A percentile compares a stretch with the other conserved stretches of the same genome.
Conservation (phyloP, 805 yeast species). For the Saccharomycopsis javanensis region DNA sequence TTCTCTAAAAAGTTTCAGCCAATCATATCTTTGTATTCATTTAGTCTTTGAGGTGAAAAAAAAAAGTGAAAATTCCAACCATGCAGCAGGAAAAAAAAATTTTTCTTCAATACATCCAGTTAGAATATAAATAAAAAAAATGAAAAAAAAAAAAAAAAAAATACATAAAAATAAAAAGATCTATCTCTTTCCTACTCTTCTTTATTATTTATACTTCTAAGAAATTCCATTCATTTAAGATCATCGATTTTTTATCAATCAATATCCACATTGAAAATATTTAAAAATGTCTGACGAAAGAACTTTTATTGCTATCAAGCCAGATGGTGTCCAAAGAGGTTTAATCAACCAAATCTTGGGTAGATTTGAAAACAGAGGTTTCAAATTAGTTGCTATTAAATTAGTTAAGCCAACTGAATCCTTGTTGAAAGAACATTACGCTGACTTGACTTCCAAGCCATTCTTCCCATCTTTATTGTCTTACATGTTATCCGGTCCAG, state of each 20-base stretch:
- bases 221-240: no score
- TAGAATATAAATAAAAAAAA: no score
- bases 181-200: no score
- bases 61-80: background rate
- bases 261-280: background rate
- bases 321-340: constrained; percentile 99
- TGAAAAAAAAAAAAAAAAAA: background rate
- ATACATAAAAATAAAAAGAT: background rate
- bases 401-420: constrained; percentile 79
- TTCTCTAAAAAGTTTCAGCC: background rate
- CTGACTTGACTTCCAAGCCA: constrained; percentile 90
- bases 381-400: constrained; percentile 94
- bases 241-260: background rate
- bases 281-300: constrained; percentile 43
- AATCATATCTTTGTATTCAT: background rate
- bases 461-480: constrained; percentile 95
- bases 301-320: constrained; percentile 88
- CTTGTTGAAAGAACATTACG: constrained; percentile 87
- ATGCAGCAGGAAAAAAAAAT: background rate
- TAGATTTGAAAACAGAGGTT: constrained; percentile 96
- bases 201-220: no score
- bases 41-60: background rate
- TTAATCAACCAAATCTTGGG: constrained; percentile 78
- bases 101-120: background rate
- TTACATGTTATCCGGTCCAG: constrained; percentile 98